Percentiles rank a stretch among this genome's conserved stretches.
Conservation (phyloP, 306 rosid genomes). For the Sindora glabra region DNA sequence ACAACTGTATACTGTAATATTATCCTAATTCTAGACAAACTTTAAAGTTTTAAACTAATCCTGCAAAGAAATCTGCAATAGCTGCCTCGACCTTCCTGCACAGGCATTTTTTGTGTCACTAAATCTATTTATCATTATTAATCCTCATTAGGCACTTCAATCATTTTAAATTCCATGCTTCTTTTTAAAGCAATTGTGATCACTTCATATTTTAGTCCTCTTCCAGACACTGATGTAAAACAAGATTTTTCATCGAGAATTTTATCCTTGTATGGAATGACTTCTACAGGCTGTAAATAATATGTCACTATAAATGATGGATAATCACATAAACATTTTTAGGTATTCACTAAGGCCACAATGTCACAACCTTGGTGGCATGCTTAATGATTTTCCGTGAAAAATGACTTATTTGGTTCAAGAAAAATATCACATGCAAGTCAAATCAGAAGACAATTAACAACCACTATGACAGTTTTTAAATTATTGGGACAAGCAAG, state of each 20-base stretch:
- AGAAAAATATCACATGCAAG: slow-evolving; percentile 11
- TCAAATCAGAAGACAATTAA: neutral
- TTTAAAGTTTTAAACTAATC: slow-evolving; percentile 1
- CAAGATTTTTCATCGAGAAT: too few species aligned
- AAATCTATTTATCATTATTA: too few species aligned
- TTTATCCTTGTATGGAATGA: too few species aligned
- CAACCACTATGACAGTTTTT: too few species aligned
- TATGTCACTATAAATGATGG: too few species aligned
- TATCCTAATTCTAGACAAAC: neutral
- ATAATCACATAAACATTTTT: too few species aligned
- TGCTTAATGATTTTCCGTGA: neutral
- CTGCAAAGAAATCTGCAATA: neutral
- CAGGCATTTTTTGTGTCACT: too few species aligned
- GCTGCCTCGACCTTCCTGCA: slow-evolving; percentile 4
- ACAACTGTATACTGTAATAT: neutral
- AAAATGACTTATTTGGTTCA: neutral
- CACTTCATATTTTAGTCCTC: too few species aligned
- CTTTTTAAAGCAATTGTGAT: too few species aligned
- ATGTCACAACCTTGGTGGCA: neutral
- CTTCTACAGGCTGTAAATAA: too few species aligned
- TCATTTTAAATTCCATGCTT: too few species aligned
- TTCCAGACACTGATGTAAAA: too few species aligned
- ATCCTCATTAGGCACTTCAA: slow-evolving; percentile 4
- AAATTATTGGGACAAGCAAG: neutral
- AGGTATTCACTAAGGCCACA: neutral